These are phyloP conservation scores for Suillus discolor DNA, from an alignment of 768 basidiomycete genomes.

Conservation along the genomic window DNA sequence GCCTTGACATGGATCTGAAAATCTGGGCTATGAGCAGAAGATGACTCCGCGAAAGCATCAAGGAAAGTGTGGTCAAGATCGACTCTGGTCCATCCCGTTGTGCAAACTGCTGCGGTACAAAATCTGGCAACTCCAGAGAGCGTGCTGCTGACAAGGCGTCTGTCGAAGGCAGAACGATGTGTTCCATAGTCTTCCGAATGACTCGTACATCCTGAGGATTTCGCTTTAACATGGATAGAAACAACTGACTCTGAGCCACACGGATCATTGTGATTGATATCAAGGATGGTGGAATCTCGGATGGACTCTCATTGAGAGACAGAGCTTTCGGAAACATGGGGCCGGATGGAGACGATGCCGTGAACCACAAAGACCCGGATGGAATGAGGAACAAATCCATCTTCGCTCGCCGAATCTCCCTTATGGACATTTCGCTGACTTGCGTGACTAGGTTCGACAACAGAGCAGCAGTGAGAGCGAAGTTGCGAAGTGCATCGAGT, in stretches of 20 bases:
- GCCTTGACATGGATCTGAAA: conserved; percentile 71
- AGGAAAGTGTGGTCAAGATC: conserved; percentile 48
- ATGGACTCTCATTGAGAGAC: conserved; percentile 36
- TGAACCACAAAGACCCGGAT: conserved; percentile 72
- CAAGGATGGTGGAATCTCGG: conserved; percentile 45
- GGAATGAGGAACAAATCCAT: conserved; percentile 70
- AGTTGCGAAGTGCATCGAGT: conserved; percentile 48
- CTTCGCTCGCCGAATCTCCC: conserved; percentile 74
- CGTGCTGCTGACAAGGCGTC: conserved; percentile 30
- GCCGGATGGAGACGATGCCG: conserved; percentile 51
- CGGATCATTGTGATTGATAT: conserved; percentile 64
- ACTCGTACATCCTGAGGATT: conserved; percentile 69
- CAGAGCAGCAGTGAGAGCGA: conserved; percentile 57
- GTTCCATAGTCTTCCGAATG: conserved; percentile 64
- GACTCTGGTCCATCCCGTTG: conserved; percentile 15
- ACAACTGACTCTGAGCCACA: conserved; percentile 70
- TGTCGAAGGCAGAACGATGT: conserved; percentile 58
- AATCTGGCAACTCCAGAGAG: conserved; percentile 46
- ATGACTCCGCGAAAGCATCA: conserved; percentile 68
- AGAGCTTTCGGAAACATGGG: conserved; percentile 63
- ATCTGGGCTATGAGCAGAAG: conserved; percentile 68
- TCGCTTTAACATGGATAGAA: conserved; percentile 62
- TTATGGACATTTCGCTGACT: conserved; percentile 71
- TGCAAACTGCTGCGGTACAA: conserved; percentile 42
- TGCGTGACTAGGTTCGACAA: conserved; percentile 60